A percentile compares a stretch with the other conserved stretches of the same genome.
These are phyloP conservation scores for Cadophora gregata DNA, from an alignment of 2,329 filamentous ascomycete species.

Conservation along the genomic window DNA sequence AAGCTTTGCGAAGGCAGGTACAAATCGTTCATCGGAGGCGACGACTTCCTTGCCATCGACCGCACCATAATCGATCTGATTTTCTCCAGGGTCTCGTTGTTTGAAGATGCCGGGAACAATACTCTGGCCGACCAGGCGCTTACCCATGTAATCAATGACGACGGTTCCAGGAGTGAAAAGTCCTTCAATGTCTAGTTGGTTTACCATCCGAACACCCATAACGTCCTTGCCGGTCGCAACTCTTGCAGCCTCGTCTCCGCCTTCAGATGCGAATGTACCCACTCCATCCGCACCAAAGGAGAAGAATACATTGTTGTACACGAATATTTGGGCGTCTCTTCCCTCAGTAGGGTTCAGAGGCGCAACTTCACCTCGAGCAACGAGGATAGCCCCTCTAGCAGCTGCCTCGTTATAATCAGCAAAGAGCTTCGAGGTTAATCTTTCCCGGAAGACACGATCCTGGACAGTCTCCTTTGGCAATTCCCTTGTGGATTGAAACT, in stretches of 20 bases:
- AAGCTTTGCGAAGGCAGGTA: slow-evolving; percentile 83
- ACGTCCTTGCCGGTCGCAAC: slow-evolving; percentile 98
- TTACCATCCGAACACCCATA: slow-evolving; percentile 89
- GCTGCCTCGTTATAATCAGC: slow-evolving; percentile 98
- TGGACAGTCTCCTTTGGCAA: slow-evolving; percentile 92
- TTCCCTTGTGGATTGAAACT: slow-evolving; percentile 96
- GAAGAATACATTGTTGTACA: slow-evolving; percentile 99
- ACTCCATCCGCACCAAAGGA: slow-evolving; percentile 98
- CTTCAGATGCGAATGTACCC: slow-evolving; percentile 94
- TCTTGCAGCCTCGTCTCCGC: slow-evolving; percentile 93
- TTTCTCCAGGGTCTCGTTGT: slow-evolving; percentile 94
- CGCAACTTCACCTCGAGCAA: slow-evolving; percentile 89
- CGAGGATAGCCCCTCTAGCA: slow-evolving; percentile 86
- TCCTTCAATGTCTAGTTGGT: slow-evolving; percentile 94
- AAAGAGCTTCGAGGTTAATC: slow-evolving; percentile 92
- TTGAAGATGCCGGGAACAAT: slow-evolving; percentile 99
- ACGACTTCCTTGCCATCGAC: slow-evolving; percentile 97
- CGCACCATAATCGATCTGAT: slow-evolving; percentile 98
- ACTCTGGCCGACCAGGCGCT: slow-evolving; percentile 95
- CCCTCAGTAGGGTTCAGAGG: slow-evolving; percentile 94
- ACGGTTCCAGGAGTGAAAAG: slow-evolving; percentile 96
- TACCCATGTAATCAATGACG: slow-evolving; percentile 95
- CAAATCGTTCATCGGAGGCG: slow-evolving; percentile 86
- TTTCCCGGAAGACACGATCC: slow-evolving; percentile 93
- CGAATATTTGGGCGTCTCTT: slow-evolving; percentile 94